These are phyloP conservation scores for Cyclotella sp. DNA, from an alignment of 108 stramenopile genomes.

Conservation along the genomic window DNA sequence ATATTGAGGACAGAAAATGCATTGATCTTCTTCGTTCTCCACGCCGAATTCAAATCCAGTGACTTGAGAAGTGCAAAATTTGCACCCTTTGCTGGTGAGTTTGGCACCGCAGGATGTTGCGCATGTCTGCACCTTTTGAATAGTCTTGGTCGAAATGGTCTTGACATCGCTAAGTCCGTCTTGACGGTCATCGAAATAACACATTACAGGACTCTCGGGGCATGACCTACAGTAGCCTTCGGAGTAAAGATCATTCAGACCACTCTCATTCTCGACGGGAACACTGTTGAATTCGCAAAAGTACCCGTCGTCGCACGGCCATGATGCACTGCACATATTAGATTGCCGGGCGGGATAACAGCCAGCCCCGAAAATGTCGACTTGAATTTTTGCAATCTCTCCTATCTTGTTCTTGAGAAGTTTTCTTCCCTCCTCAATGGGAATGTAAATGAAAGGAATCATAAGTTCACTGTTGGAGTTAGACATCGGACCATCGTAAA, in stretches of 20 bases:
- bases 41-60: constrained; percentile 6
- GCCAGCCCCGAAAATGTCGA: background rate
- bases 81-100: background rate
- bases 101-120: background rate
- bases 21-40: constrained; percentile 1
- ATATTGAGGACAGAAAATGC: constrained; percentile 16
- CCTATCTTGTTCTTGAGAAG: background rate
- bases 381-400: background rate
- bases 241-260: too few species aligned
- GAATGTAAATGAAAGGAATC: background rate
- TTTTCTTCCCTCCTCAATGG: background rate
- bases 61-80: constrained; percentile 2
- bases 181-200: too few species aligned
- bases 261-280: too few species aligned
- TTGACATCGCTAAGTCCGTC: too few species aligned
- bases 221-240: too few species aligned
- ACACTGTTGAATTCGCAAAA: too few species aligned
- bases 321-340: too few species aligned
- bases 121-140: background rate
- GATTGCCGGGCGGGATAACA: background rate
- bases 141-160: background rate
- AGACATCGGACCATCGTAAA: background rate
- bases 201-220: too few species aligned
- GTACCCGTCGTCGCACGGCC: too few species aligned
- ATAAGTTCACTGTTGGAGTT: background rate